phyloP scores from a whole-genome alignment of 164 flowering plant genomes.

The Kingdonia uniflora region DNA sequence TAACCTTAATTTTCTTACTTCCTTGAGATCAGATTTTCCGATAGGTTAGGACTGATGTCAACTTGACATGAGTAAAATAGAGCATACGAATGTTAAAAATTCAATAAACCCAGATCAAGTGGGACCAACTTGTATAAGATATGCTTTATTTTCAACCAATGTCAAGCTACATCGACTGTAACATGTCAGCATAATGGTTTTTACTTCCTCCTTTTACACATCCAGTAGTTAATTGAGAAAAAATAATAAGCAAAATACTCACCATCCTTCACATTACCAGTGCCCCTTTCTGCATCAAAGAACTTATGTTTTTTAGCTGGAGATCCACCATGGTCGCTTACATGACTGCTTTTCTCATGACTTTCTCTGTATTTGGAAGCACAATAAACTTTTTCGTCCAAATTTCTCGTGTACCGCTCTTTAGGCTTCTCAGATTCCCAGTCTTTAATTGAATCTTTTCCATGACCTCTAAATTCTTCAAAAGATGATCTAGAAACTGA shows the following conservation, averaged over 20 bases:
- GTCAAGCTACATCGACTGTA: too few species aligned
- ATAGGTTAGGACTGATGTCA: too few species aligned
- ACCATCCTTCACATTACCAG: conserved; percentile 29
- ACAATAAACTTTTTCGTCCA: background rate
- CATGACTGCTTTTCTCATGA: conserved; percentile 12
- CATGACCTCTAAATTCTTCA: conserved; percentile 32
- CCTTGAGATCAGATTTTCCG: too few species aligned
- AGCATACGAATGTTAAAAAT: too few species aligned
- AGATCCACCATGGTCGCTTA: conserved; percentile 26
- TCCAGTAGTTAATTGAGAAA: background rate
- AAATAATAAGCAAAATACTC: background rate
- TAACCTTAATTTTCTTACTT: too few species aligned
- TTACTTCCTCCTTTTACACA: too few species aligned
- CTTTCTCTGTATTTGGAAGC: conserved; percentile 6
- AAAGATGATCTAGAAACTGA: conserved; percentile 10
- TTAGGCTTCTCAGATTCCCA: conserved; percentile 23
- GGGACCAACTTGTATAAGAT: too few species aligned
- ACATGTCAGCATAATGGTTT: background rate
- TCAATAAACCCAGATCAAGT: too few species aligned
- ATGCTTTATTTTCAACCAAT: too few species aligned
- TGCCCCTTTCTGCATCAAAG: conserved; percentile 18
- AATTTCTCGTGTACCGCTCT: conserved; percentile 9
- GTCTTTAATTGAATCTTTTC: conserved; percentile 24
- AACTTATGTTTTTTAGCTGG: conserved; percentile 37
- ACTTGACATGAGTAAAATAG: too few species aligned